These are phyloP conservation scores for Pezizomycotina sp. DNA, from an alignment of 2,329 filamentous ascomycete species.

Conservation along the genomic window DNA sequence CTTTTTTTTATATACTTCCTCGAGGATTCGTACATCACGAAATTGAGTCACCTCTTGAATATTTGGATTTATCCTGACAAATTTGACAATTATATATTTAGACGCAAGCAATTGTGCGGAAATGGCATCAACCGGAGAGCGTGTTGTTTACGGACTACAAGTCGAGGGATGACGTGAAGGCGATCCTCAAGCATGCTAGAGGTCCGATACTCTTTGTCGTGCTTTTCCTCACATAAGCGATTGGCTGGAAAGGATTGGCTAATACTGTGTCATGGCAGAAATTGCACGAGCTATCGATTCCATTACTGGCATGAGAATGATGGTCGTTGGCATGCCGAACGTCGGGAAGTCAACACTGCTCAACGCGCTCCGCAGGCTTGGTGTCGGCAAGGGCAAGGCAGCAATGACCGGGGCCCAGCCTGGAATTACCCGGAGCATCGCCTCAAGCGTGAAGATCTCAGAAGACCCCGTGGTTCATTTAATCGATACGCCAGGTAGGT, in stretches of 20 bases:
- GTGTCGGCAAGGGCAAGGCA: conserved; percentile 51
- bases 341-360: conserved; percentile 92
- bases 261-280: conserved; percentile 8
- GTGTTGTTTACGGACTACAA: conserved; percentile 40
- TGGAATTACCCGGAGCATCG: conserved; percentile 74
- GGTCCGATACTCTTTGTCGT: conserved; percentile 6
- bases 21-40: no score
- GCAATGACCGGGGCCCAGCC: conserved; percentile 73
- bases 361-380: conserved; percentile 60
- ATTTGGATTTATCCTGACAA: no score
- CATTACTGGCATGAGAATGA: conserved; percentile 64
- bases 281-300: conserved; percentile 31
- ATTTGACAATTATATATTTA: conserved; percentile 20
- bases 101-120: conserved; percentile 37
- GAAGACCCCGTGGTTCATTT: conserved; percentile 52
- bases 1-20: no score
- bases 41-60: no score
- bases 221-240: not conserved
- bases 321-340: conserved; percentile 96
- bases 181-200: conserved; percentile 27
- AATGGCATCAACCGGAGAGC: conserved; percentile 38
- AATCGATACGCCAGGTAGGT: conserved; percentile 61
- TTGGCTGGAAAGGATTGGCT: no score
- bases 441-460: conserved; percentile 65
- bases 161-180: conserved; percentile 32